These are phyloP conservation scores for Silene noctiflora DNA, from an alignment of 179 eudicot species.

Conservation along the genomic window DNA sequence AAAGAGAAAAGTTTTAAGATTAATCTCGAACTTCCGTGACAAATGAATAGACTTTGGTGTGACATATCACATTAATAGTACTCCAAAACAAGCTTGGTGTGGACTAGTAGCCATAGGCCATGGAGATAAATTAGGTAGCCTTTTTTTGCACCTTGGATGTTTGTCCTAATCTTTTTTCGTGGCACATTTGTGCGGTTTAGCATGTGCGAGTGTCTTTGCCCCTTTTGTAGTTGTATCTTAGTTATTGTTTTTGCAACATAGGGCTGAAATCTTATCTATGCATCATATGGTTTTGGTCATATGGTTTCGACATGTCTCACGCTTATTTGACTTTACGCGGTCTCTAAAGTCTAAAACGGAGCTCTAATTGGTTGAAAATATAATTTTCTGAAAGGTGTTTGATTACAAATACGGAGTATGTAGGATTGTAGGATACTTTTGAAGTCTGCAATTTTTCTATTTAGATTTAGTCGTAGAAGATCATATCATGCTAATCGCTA, in stretches of 20 bases:
- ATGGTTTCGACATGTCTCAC: neutral
- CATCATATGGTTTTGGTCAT: too few species aligned
- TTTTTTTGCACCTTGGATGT: conserved; percentile 2
- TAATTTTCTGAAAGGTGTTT: too few species aligned
- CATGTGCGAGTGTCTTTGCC: conserved; percentile 19
- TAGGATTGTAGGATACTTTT: too few species aligned
- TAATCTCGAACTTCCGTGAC: neutral
- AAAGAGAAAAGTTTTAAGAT: neutral
- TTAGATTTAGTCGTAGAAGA: neutral
- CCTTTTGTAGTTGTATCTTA: neutral
- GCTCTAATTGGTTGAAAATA: too few species aligned
- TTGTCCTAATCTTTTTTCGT: neutral
- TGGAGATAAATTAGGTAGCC: neutral
- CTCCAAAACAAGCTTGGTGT: neutral
- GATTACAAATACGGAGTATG: too few species aligned
- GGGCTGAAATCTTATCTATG: too few species aligned
- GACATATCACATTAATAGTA: neutral
- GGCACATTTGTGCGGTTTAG: conserved; percentile 15
- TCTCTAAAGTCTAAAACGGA: neutral
- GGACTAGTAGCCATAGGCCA: neutral
- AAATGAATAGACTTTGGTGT: neutral
- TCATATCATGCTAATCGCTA: neutral
- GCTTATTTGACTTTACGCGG: too few species aligned
- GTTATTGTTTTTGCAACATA: neutral
- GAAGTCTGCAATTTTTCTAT: neutral